Evolutionary conservation across 2,329 filamentous ascomycete genomes (phyloP).

Genomic region (Scopulariopsis brevicaulis): DNA sequence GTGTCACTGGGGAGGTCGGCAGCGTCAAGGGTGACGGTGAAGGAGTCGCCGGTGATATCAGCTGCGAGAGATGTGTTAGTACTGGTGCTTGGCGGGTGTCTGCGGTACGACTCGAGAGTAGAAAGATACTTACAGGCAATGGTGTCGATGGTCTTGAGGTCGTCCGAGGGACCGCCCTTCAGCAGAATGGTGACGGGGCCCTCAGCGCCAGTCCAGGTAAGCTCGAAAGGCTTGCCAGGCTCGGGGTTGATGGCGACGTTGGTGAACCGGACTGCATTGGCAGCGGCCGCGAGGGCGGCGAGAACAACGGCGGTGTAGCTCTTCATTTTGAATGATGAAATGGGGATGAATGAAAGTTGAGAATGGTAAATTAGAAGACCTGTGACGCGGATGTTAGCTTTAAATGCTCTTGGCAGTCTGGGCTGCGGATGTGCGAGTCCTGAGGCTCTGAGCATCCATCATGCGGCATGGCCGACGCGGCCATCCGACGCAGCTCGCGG

Average conservation of each 20-base stretch:
- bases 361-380: background rate
- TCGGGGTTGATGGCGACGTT: constrained; percentile 39
- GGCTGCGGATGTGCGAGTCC: background rate
- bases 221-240: constrained; percentile 35
- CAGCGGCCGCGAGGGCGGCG: constrained; percentile 36
- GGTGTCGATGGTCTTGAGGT: constrained; percentile 26
- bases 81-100: background rate
- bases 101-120: too few relatives aligned
- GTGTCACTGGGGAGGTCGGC: constrained; percentile 21
- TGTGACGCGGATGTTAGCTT: background rate
- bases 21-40: constrained; percentile 23
- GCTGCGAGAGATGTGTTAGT: constrained; percentile 14
- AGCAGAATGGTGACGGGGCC: constrained; percentile 38
- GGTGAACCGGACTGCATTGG: constrained; percentile 23
- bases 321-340: constrained; percentile 34
- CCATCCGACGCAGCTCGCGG: background rate
- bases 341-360: background rate
- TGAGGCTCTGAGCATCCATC: background rate
- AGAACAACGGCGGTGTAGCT: constrained; percentile 39
- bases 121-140: constrained; percentile 36
- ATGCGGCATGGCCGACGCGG: background rate
- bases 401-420: background rate
- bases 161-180: constrained; percentile 36
- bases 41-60: constrained; percentile 19
- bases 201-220: constrained; percentile 37